These are phyloP conservation scores for Lipomyces mesembrius DNA, from an alignment of 805 yeast genomes.

Conservation along the genomic window DNA sequence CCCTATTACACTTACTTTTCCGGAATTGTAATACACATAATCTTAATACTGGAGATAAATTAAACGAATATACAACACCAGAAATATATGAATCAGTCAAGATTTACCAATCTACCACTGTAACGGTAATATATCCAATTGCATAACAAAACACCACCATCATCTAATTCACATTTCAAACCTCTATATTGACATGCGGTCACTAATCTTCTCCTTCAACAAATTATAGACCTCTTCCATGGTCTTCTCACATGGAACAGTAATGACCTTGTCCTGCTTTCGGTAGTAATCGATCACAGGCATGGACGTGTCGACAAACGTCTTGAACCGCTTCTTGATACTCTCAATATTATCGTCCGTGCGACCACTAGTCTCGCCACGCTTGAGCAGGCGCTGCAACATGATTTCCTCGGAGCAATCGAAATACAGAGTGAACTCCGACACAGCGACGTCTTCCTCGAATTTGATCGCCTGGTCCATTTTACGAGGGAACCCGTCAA, in stretches of 20 bases:
- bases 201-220: constrained; percentile 68
- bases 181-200: constrained; percentile 34
- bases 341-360: constrained; percentile 90
- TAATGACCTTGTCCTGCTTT: constrained; percentile 65
- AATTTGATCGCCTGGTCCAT: constrained; percentile 98
- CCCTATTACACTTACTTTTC: too few relatives aligned
- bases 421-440: constrained; percentile 50
- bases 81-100: too few relatives aligned
- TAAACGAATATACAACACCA: too few relatives aligned
- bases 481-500: constrained; percentile 97
- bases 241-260: constrained; percentile 75
- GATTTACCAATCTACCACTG: neutral
- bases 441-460: constrained; percentile 64
- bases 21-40: neutral
- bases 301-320: constrained; percentile 85
- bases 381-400: constrained; percentile 80
- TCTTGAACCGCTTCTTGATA: constrained; percentile 84
- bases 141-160: constrained; percentile 4
- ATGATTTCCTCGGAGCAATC: constrained; percentile 78
- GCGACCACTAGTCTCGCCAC: constrained; percentile 96
- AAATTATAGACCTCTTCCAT: constrained; percentile 73
- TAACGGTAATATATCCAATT: neutral
- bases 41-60: neutral
- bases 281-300: constrained; percentile 85
- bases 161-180: neutral